These are phyloP conservation scores for Sophora flavescens DNA, from an alignment of 306 rosid species.

Conservation along the genomic window DNA sequence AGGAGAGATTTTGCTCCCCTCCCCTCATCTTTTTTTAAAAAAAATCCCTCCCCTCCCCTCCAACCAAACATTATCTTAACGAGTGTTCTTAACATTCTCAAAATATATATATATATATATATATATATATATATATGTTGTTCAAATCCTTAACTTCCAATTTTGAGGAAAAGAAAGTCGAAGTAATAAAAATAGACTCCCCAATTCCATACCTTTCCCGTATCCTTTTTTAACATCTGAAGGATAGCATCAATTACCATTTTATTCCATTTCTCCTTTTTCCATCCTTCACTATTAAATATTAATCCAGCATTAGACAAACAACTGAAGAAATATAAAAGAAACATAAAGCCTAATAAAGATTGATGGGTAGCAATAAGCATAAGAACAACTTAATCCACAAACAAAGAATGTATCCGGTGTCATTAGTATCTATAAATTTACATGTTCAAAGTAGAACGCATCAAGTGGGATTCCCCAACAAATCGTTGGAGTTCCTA, in stretches of 20 bases:
- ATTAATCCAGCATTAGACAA: background rate
- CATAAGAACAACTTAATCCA: background rate
- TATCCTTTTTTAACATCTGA: background rate
- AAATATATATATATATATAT: too few species aligned
- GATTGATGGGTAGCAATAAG: background rate
- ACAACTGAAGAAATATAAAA: background rate
- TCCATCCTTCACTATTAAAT: background rate
- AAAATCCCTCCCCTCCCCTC: too few species aligned
- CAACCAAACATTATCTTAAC: too few species aligned
- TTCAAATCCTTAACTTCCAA: too few species aligned
- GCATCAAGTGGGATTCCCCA: constrained; percentile 45
- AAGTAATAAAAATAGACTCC: too few species aligned
- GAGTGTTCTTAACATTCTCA: too few species aligned
- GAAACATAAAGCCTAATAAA: background rate
- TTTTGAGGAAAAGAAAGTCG: too few species aligned
- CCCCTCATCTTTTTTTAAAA: too few species aligned
- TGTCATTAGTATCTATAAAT: constrained; percentile 44
- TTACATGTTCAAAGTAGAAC: constrained; percentile 43
- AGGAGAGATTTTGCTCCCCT: too few species aligned
- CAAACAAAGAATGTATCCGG: constrained; percentile 23
- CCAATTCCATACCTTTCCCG: background rate
- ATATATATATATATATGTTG: too few species aligned
- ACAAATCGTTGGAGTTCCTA: constrained; percentile 49
- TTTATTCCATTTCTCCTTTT: background rate
- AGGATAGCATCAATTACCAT: background rate